A percentile compares a stretch with the other conserved stretches of the same genome.
Conservation (phyloP, 1,284 basidiomycete genomes). For the Apiotrichum gracile region DNA sequence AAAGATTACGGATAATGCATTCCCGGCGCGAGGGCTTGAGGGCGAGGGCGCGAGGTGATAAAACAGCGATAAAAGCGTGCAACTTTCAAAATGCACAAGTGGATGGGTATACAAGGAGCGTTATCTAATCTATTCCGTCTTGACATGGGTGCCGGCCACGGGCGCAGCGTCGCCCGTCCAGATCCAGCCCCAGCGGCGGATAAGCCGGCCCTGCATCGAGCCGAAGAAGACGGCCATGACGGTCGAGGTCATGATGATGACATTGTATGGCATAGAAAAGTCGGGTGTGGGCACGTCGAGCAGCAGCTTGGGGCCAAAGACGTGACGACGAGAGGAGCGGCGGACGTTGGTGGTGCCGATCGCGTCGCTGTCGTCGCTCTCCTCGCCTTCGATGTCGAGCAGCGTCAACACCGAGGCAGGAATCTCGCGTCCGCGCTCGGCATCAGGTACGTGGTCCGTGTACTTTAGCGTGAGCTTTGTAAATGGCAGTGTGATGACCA, state of each 20-base stretch:
- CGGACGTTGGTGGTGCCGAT: neutral
- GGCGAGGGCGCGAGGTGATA: no score
- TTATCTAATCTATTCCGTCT: no score
- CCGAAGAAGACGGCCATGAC: constrained; percentile 91
- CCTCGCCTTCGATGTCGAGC: constrained; percentile 27
- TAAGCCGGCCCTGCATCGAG: constrained; percentile 78
- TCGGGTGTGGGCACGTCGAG: constrained; percentile 92
- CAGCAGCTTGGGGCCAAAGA: constrained; percentile 76
- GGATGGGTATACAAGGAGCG: no score
- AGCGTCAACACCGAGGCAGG: constrained; percentile 65
- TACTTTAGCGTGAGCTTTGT: constrained; percentile 84
- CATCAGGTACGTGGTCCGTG: constrained; percentile 92
- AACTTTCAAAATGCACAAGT: no score
- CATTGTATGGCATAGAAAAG: constrained; percentile 99
- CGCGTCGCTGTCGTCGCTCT: neutral
- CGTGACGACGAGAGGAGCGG: constrained; percentile 42
- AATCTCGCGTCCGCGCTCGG: constrained; percentile 88
- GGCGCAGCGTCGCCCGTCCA: constrained; percentile 18
- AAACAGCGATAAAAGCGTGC: no score
- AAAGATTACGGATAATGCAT: no score
- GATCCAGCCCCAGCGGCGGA: constrained; percentile 63
- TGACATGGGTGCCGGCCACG: constrained; percentile 3
- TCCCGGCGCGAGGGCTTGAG: no score
- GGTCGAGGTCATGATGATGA: constrained; percentile 91
- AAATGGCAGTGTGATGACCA: constrained; percentile 67